phyloP scores from a whole-genome alignment of 192 early-diverging fungal genomes.

The Coemansia sp. region DNA sequence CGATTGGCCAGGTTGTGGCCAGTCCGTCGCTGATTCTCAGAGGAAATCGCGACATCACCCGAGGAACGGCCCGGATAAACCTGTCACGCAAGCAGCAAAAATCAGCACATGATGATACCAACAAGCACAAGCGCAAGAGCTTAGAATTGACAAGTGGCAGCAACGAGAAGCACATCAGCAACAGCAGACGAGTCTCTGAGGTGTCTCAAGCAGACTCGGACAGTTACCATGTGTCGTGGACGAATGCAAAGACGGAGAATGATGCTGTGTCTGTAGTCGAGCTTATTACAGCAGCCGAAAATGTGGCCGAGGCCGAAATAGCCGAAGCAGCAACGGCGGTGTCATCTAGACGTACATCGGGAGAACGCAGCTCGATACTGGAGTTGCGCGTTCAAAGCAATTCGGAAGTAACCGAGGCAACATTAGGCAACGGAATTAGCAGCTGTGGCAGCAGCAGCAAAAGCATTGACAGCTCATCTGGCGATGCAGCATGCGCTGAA shows the following conservation, averaged over 20 bases:
- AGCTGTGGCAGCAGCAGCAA: conserved; percentile 1
- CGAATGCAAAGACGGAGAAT: neutral
- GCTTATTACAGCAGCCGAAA: conserved; percentile 34
- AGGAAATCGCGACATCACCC: conserved; percentile 48
- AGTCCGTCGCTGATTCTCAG: conserved; percentile 44
- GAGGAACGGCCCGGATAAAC: conserved; percentile 48
- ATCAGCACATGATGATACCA: neutral
- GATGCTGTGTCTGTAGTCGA: conserved; percentile 9
- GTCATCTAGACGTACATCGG: conserved; percentile 8
- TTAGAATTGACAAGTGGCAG: neutral
- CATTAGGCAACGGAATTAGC: neutral
- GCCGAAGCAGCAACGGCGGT: conserved; percentile 26
- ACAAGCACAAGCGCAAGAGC: neutral
- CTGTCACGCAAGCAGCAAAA: conserved; percentile 24
- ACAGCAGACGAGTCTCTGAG: neutral
- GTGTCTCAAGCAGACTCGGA: neutral
- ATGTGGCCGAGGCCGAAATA: conserved; percentile 29
- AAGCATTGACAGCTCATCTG: neutral
- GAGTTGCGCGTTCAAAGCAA: neutral
- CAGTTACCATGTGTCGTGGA: conserved; percentile 2
- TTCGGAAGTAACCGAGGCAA: neutral
- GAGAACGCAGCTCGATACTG: neutral
- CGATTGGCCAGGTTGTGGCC: conserved; percentile 47
- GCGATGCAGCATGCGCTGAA: neutral
- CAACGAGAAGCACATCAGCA: neutral